These are phyloP conservation scores for Isabelozyma gotoi DNA, from an alignment of 805 yeast species.

Conservation along the genomic window DNA sequence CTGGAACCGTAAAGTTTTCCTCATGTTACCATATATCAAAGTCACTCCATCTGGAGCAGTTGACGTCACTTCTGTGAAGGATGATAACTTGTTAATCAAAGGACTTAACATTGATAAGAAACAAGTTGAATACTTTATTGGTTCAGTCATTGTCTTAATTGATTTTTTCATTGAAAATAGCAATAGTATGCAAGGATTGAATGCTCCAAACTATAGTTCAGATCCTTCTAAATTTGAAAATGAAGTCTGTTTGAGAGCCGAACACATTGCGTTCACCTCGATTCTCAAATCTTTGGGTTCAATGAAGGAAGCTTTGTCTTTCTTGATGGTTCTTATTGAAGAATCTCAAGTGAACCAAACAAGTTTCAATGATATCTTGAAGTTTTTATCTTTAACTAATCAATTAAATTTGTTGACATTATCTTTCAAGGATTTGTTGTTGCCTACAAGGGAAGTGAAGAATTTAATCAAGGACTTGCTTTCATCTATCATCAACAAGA, in stretches of 20 bases:
- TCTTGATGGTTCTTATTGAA: constrained; percentile 76
- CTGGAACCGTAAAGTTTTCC: constrained; percentile 76
- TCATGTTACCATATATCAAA: constrained; percentile 42
- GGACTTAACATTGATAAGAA: constrained; percentile 46
- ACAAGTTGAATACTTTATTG: constrained; percentile 66
- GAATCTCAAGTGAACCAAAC: constrained; percentile 51
- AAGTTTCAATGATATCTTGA: constrained; percentile 64
- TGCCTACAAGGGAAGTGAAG: constrained; percentile 61
- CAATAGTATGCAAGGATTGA: constrained; percentile 57
- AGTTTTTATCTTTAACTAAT: constrained; percentile 63
- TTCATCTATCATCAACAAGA: constrained; percentile 84
- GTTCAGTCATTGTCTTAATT: constrained; percentile 66
- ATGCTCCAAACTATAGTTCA: constrained; percentile 54
- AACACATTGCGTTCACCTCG: constrained; percentile 82
- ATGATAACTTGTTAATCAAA: constrained; percentile 43
- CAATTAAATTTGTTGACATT: constrained; percentile 67
- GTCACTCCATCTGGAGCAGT: constrained; percentile 35
- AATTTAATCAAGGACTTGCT: constrained; percentile 81
- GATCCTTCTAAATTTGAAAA: constrained; percentile 50
- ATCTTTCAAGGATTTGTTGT: constrained; percentile 73
- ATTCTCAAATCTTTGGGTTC: constrained; percentile 71
- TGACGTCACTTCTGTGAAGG: constrained; percentile 38
- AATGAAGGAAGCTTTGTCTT: constrained; percentile 87
- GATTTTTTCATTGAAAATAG: constrained; percentile 71
- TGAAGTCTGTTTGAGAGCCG: constrained; percentile 82